Evolutionary conservation across 179 eudicot genomes (phyloP).

Genomic region (Beta corolliflora): DNA sequence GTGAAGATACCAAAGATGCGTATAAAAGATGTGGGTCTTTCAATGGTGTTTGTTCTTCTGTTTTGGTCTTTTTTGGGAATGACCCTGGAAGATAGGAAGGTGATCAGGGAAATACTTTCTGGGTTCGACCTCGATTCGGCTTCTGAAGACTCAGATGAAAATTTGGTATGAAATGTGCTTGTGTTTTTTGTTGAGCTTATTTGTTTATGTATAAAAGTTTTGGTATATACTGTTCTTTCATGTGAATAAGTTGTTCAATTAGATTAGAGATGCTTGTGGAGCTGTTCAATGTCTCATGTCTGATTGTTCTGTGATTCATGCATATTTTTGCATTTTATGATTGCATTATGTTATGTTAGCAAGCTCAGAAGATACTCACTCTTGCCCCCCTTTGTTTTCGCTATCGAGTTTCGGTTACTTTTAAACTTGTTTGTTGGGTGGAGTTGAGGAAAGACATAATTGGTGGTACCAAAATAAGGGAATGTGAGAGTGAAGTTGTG

Average conservation of each 20-base stretch:
- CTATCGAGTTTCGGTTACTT: no score
- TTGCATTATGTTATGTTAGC: constrained; percentile 4
- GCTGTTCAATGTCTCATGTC: neutral
- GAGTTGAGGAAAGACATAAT: no score
- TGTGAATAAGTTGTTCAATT: no score
- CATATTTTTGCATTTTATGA: neutral
- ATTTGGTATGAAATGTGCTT: constrained; percentile 50
- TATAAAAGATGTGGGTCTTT: constrained; percentile 38
- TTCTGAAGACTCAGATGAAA: constrained; percentile 43
- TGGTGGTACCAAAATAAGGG: no score
- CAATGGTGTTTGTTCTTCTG: constrained; percentile 46
- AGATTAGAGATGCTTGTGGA: neutral
- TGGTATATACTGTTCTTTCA: neutral
- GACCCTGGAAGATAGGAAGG: constrained; percentile 37
- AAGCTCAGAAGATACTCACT: neutral
- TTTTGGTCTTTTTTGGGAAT: constrained; percentile 41
- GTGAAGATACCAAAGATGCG: constrained; percentile 52
- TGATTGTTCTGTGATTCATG: neutral
- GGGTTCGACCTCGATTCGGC: constrained; percentile 37
- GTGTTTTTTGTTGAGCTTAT: constrained; percentile 13
- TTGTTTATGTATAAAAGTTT: neutral
- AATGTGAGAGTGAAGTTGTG: no score
- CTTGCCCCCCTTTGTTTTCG: no score
- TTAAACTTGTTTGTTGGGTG: no score
- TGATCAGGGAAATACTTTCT: constrained; percentile 37